Evolutionary conservation across 176 grass and related monocot species (phyloP), one percentile per base, ranked within the genome.

Genomic region (Carex scoparia): DNA sequence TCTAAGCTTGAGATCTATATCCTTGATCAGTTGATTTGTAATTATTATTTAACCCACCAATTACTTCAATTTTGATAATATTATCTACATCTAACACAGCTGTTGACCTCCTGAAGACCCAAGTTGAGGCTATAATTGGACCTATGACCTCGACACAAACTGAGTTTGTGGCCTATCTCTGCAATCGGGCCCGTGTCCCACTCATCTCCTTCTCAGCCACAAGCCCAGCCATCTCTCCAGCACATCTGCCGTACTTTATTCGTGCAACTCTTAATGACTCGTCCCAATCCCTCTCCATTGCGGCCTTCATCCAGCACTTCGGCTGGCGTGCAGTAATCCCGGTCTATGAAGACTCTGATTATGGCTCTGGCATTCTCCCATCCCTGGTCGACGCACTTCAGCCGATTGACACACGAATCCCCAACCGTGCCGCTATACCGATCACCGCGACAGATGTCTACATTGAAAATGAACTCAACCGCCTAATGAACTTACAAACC

Each of bases 361-460:
- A 89, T 61, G 92, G 92, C 56, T 79, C 83, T 10, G 87, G 82
- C 53, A 89, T 94, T 48, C 46, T 94, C 49, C 92, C 89, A 19
- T 89, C 69, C 38, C 79, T 94, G 37, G 67, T 81, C 9, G 65
- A 87, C 48, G 85, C 89, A 1, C 77, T 94, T 65, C 87, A 90
- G 11, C 57, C 59, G 0, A n/a, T 84, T 14, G 89, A 83, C 11
- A 69, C 38, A 32, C 79, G 73, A 51, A 59, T 94, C 62, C 16
- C 79, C 16, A 64, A 87, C 64, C 86, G 76, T 27, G 48, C 81
- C 7, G 67, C 69, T 62, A 84, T 94, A 74, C 81, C 92, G 1
- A 18, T 61, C 23, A 57, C 55, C 1, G 86, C 79, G 9, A 82
- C 79, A 48, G 30, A 89, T 72, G 19, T 86, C 30, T 79, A 27